Conservation (phyloP, 352 stramenopile genomes). For the Phytophthora parvispora region DNA sequence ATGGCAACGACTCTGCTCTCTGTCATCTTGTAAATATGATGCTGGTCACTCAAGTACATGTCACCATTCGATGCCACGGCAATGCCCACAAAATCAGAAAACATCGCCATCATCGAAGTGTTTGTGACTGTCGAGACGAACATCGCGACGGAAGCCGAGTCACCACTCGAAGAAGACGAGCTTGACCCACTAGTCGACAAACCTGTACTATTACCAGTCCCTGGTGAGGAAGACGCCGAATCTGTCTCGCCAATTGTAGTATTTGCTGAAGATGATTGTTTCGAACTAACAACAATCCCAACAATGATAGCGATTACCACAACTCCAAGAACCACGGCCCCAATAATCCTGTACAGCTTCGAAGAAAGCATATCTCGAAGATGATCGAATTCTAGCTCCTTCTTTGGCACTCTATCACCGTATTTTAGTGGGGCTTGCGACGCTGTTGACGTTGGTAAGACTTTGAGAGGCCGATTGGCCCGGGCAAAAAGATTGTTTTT, state of each 20-base stretch:
- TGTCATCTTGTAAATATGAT: neutral
- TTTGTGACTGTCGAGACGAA: neutral
- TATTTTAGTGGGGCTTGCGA: neutral
- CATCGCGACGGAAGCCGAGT: neutral
- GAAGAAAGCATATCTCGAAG: too few relatives aligned
- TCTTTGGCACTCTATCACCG: neutral
- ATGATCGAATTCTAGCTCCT: neutral
- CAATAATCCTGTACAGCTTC: neutral
- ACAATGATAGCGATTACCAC: neutral
- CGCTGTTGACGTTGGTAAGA: too few relatives aligned
- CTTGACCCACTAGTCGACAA: neutral
- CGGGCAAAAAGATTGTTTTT: neutral
- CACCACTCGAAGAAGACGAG: neutral
- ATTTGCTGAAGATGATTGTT: neutral
- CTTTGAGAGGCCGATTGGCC: too few relatives aligned
- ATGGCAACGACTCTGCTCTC: neutral
- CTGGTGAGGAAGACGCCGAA: neutral
- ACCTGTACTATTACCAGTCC: neutral
- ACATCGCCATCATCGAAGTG: neutral
- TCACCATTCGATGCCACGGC: neutral
- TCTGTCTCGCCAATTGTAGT: neutral
- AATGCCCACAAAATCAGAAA: neutral
- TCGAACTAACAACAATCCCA: neutral
- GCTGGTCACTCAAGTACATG: neutral
- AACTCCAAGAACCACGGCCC: neutral